phyloP scores from a whole-genome alignment of 768 basidiomycete species.

The Pholiota microspora region DNA sequence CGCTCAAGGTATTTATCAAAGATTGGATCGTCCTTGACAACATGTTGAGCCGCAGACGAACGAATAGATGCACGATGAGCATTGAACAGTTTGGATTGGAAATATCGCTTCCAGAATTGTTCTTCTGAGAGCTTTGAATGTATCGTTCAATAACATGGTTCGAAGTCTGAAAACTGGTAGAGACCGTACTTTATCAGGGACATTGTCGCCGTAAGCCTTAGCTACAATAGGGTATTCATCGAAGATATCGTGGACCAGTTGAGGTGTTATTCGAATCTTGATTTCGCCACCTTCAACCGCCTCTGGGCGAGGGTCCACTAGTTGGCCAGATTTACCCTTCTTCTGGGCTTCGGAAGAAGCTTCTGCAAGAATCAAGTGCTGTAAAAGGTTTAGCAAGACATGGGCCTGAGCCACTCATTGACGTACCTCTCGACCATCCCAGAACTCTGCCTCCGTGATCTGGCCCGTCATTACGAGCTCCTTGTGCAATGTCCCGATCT shows the following conservation, averaged over 20 bases:
- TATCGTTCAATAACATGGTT: constrained; percentile 11
- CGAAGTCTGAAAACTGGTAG: constrained; percentile 1
- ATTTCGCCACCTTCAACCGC: constrained; percentile 82
- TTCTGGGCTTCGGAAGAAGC: constrained; percentile 69
- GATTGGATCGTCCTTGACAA: constrained; percentile 88
- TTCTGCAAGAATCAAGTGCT: constrained; percentile 80
- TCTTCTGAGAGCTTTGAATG: constrained; percentile 73
- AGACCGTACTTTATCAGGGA: constrained; percentile 72
- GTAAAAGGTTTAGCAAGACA: constrained; percentile 17
- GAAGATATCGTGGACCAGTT: constrained; percentile 93
- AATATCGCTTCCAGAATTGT: constrained; percentile 96
- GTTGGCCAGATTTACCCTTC: constrained; percentile 80
- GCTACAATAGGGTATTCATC: constrained; percentile 96
- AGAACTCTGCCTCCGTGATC: constrained; percentile 92
- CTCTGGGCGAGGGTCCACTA: constrained; percentile 87
- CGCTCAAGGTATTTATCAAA: constrained; percentile 96
- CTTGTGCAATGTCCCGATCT: constrained; percentile 77
- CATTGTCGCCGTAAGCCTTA: constrained; percentile 89
- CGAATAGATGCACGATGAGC: constrained; percentile 92
- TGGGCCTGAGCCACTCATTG: constrained; percentile 7
- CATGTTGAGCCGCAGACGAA: constrained; percentile 78
- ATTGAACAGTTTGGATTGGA: constrained; percentile 94
- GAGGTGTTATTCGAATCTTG: constrained; percentile 87
- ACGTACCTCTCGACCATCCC: constrained; percentile 91
- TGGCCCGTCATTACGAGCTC: constrained; percentile 85